These are phyloP conservation scores for Eucalyptus sp. DNA, from an alignment of 345 rosid genomes.

Conservation along the genomic window DNA sequence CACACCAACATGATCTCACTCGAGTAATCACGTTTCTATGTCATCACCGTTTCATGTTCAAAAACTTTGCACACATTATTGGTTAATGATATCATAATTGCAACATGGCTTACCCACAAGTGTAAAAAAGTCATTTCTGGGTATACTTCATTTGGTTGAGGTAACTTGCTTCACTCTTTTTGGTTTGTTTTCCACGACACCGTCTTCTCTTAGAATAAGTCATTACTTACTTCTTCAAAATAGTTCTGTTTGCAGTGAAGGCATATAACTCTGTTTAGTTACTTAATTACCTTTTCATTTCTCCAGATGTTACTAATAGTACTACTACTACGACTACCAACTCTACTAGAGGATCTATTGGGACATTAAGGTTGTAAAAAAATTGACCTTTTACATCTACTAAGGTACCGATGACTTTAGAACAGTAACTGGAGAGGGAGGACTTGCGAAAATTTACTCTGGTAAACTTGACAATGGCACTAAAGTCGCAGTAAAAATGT, in stretches of 20 bases:
- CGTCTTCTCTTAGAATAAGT: background rate
- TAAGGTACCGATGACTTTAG: constrained; percentile 12
- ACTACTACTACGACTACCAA: background rate
- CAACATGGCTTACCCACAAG: no score
- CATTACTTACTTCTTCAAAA: background rate
- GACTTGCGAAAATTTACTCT: constrained; percentile 10
- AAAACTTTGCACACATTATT: rapidly evolving
- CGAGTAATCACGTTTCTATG: no score
- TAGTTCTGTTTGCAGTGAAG: background rate
- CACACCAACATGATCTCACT: no score
- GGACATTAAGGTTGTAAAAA: background rate
- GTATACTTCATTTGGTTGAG: background rate
- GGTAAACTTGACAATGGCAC: constrained; percentile 1
- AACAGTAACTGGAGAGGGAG: constrained; percentile 1
- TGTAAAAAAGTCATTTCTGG: background rate
- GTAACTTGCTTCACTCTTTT: background rate
- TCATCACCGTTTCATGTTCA: no score
- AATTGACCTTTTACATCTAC: background rate
- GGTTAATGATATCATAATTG: no score
- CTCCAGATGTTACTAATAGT: background rate
- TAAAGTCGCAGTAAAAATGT: constrained; percentile 11
- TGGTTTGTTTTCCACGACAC: background rate
- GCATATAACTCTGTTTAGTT: background rate
- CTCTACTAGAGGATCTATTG: background rate
- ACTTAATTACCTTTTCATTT: background rate